Percentiles rank a stretch among this genome's conserved stretches.
Evolutionary conservation across 768 basidiomycete genomes (phyloP).

Genomic region (Phaeotremella skinneri): DNA sequence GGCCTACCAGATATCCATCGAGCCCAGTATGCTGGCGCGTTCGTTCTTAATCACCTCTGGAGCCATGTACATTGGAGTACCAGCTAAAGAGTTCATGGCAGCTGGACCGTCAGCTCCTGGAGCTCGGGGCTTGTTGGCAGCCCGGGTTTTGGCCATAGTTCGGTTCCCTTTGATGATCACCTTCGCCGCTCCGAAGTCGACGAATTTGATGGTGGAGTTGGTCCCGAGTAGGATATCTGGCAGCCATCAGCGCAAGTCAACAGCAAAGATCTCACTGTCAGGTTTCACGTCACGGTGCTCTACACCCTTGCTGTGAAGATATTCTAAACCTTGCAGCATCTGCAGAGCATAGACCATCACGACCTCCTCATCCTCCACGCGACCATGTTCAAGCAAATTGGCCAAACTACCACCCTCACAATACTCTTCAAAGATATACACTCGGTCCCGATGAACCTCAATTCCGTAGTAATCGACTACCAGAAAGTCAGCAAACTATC

Average conservation of each 20-base stretch:
- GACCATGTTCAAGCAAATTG: constrained; percentile 80
- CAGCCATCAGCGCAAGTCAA: constrained; percentile 18
- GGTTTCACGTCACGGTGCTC: constrained; percentile 98
- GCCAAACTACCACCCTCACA: constrained; percentile 94
- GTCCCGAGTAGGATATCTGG: constrained; percentile 72
- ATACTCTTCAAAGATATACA: constrained; percentile 98
- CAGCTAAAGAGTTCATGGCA: constrained; percentile 76
- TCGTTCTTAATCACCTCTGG: constrained; percentile 98
- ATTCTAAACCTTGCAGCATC: constrained; percentile 89
- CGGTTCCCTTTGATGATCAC: constrained; percentile 82
- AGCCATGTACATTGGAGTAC: constrained; percentile 96
- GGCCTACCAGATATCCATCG: constrained; percentile 87
- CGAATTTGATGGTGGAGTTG: constrained; percentile 82
- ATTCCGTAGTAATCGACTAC: constrained; percentile 97
- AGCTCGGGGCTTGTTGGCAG: constrained; percentile 43
- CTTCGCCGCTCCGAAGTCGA: constrained; percentile 97
- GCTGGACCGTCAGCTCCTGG: constrained; percentile 34
- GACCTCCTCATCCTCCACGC: constrained; percentile 95
- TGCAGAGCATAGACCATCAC: constrained; percentile 95
- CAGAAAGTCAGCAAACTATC: neutral
- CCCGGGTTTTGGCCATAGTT: constrained; percentile 61
- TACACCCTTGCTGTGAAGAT: constrained; percentile 87
- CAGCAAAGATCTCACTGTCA: constrained; percentile 68
- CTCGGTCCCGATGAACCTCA: constrained; percentile 96
- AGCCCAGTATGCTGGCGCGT: constrained; percentile 77